These are phyloP conservation scores for Macrophomina pseudophaseolina DNA, from an alignment of 2,329 filamentous ascomycete species.

Conservation along the genomic window DNA sequence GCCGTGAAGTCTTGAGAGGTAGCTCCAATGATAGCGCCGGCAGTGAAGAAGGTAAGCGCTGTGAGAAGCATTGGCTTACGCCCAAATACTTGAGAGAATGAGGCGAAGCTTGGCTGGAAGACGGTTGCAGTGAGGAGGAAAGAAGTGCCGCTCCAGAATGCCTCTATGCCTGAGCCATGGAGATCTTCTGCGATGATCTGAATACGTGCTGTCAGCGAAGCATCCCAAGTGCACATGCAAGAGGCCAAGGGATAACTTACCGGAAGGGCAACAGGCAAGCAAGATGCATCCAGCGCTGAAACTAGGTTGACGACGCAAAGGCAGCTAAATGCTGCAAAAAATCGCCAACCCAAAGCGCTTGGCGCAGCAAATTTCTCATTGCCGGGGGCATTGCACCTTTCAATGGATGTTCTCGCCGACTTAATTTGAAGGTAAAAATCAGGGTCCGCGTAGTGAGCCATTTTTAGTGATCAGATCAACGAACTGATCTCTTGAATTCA, in stretches of 20 bases:
- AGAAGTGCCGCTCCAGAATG: constrained; percentile 74
- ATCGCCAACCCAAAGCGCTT: constrained; percentile 30
- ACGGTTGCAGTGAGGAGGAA: constrained; percentile 71
- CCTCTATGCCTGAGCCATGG: constrained; percentile 46
- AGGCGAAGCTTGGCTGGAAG: constrained; percentile 57
- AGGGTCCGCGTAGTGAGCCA: not conserved
- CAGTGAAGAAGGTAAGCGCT: constrained; percentile 50
- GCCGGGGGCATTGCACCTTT: not conserved
- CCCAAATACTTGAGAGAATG: constrained; percentile 55
- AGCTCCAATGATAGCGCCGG: constrained; percentile 51
- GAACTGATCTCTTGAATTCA: too few relatives aligned
- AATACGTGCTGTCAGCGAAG: too few relatives aligned
- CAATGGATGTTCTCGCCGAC: not conserved
- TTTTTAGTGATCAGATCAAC: too few relatives aligned
- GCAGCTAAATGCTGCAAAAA: constrained; percentile 33
- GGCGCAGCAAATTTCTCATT: not conserved
- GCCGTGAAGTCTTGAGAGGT: constrained; percentile 50
- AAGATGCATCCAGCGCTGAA: constrained; percentile 34
- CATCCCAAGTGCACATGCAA: too few relatives aligned
- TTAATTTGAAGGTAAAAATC: not conserved
- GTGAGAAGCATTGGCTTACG: constrained; percentile 49
- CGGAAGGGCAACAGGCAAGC: constrained; percentile 33
- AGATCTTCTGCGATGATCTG: constrained; percentile 33
- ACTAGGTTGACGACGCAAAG: constrained; percentile 36
- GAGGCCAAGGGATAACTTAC: constrained; percentile 38